phyloP scores from a whole-genome alignment of 305 asterid genomes.

The Salvia sclarea region DNA sequence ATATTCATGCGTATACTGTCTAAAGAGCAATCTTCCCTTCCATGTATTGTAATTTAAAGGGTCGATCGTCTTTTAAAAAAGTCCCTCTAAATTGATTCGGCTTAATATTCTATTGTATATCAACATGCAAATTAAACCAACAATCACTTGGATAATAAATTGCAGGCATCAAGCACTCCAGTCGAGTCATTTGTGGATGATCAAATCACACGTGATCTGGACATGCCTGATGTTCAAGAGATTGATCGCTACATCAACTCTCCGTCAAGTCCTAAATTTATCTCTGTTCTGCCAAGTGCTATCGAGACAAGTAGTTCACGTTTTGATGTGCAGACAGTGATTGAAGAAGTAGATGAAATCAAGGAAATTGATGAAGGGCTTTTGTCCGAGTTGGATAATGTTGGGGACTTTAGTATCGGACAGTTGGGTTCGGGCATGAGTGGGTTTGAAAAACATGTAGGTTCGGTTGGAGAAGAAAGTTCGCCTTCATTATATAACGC shows the following conservation, averaged over 20 bases:
- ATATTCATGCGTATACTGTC: not conserved
- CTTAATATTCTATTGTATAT: no score
- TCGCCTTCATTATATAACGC: slow-evolving; percentile 33
- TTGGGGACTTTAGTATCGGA: slow-evolving; percentile 69
- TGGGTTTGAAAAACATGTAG: slow-evolving; percentile 40
- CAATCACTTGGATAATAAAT: slow-evolving; percentile 27
- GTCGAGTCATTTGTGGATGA: slow-evolving; percentile 40
- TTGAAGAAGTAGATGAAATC: slow-evolving; percentile 62
- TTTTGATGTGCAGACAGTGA: slow-evolving; percentile 44
- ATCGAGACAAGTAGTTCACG: slow-evolving; percentile 45
- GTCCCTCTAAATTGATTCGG: not conserved
- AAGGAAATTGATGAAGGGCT: slow-evolving; percentile 70
- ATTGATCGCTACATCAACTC: slow-evolving; percentile 42
- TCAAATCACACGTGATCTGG: slow-evolving; percentile 31
- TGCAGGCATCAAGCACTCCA: slow-evolving; percentile 49
- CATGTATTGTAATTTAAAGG: not conserved
- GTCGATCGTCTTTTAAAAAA: not conserved
- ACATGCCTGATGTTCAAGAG: slow-evolving; percentile 48
- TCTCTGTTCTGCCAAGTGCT: slow-evolving; percentile 41
- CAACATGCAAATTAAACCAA: slow-evolving; percentile 5
- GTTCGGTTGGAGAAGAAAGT: slow-evolving; percentile 37
- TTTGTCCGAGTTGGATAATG: slow-evolving; percentile 71
- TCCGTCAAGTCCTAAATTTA: slow-evolving; percentile 53
- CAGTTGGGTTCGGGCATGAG: slow-evolving; percentile 41
- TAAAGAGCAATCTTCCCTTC: not conserved